Evolutionary conservation across 352 stramenopile genomes (phyloP).

Genomic region (Globisporangium paroecandrum): DNA sequence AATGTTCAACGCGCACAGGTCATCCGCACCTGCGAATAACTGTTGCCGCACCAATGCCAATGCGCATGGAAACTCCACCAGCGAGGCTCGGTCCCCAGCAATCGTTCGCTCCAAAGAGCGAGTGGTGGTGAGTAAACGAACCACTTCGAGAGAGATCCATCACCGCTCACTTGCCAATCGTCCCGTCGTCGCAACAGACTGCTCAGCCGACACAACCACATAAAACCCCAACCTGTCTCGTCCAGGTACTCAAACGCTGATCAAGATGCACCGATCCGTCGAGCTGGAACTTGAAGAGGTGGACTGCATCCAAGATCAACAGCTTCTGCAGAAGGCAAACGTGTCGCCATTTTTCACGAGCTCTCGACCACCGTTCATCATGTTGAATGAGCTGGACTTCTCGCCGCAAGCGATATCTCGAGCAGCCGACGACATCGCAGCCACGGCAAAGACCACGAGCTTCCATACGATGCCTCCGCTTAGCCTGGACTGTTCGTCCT

Average conservation of each 20-base stretch:
- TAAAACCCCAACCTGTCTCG: background rate
- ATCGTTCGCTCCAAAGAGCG: constrained; percentile 1
- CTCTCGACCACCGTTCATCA: constrained; percentile 16
- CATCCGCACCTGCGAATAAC: background rate
- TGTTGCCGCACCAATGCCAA: background rate
- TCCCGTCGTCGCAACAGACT: background rate
- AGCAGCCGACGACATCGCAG: background rate
- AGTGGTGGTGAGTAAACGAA: constrained; percentile 4
- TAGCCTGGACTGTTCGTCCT: background rate
- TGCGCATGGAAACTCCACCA: constrained; percentile 1
- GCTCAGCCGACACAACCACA: background rate
- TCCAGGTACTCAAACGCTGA: background rate
- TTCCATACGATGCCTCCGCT: constrained; percentile 5
- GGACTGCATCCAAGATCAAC: constrained; percentile 26
- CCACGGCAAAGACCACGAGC: background rate
- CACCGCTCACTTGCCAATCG: constrained; percentile 10
- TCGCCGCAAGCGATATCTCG: constrained; percentile 19
- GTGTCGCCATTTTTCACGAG: constrained; percentile 39
- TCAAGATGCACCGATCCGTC: constrained; percentile 19
- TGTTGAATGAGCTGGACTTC: constrained; percentile 39
- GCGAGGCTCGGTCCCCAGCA: background rate
- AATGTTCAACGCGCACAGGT: background rate
- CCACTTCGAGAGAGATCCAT: background rate
- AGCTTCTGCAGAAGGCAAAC: constrained; percentile 27
- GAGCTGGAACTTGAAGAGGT: constrained; percentile 40